phyloP scores from a whole-genome alignment of 2,329 filamentous ascomycete genomes.

The Pseudogymnoascus sp. region DNA sequence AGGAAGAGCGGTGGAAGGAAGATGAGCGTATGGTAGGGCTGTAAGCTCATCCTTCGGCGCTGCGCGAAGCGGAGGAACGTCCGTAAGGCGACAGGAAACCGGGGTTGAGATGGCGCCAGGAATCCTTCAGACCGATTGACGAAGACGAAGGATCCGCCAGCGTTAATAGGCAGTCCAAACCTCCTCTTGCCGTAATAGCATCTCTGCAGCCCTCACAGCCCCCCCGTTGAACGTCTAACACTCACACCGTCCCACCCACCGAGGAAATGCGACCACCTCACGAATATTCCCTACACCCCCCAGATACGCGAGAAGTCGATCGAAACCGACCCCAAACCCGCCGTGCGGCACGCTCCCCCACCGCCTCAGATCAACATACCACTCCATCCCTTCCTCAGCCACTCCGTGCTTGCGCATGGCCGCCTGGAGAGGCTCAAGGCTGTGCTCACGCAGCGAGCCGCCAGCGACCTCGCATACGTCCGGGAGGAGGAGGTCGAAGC shows the following conservation, averaged over 20 bases:
- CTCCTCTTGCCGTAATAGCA: background rate
- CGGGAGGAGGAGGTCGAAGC: constrained; percentile 65
- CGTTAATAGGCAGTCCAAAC: background rate
- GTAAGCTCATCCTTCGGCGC: background rate
- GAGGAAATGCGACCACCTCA: constrained; percentile 62
- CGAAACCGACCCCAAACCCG: constrained; percentile 66
- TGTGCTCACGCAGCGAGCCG: constrained; percentile 64
- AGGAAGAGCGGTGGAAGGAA: background rate
- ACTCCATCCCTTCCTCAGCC: constrained; percentile 46
- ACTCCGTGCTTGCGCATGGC: constrained; percentile 55
- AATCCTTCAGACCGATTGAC: background rate
- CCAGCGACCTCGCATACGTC: constrained; percentile 63
- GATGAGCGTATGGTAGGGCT: background rate
- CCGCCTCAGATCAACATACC: constrained; percentile 63
- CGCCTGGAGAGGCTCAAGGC: constrained; percentile 47
- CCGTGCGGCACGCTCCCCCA: constrained; percentile 67
- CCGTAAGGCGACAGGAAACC: background rate
- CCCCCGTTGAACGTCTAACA: constrained; percentile 21
- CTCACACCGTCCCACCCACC: constrained; percentile 41
- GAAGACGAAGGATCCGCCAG: background rate
- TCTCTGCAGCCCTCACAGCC: background rate
- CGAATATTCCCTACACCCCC: constrained; percentile 58
- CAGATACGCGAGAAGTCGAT: constrained; percentile 60
- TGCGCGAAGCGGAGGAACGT: background rate
- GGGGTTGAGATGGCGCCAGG: background rate